Base-by-base conservation (phyloP, 2,329 filamentous ascomycete genomes). In the Colletotrichum australisinense region DNA sequence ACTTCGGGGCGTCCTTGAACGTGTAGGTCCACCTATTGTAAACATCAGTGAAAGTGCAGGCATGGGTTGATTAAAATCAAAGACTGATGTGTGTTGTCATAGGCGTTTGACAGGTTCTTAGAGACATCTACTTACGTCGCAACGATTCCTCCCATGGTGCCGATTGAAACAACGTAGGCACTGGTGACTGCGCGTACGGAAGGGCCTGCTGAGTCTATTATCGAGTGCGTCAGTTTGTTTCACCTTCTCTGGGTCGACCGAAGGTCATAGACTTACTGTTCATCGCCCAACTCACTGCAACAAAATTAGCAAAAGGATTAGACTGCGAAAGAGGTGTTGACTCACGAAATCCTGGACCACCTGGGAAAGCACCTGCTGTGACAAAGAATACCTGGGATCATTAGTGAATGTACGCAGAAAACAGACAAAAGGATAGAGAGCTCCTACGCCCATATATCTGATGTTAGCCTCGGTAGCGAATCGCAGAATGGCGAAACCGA, bases 91-190 rank as follows among this genome's bases (percentile, higher is more conserved):
- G 8, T 4, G 8, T 3, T 11, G 8, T 22, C 42, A 49, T 22
- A 22, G 7, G 19, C 19, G 4, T 9, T n/a, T 9, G 19, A 4
- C 19, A 78, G 2, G 9, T 24, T 11, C 12, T 6, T 4, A 24
- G 32, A 11, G 32, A 22, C 9, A 14, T 52, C 11, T 9, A 80
- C 83, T 80, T 80, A 89, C 79, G 88, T 89, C 38, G 89, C 87
- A 3, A 91, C 80, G 53, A 91, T 88, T 30, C 88, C 89, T 52
- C 89, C 89, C 12, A 88, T 82, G 1, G 88, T 90, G 12, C 89
- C 89, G 2, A 91, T 77, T 0, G 83, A 85, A 12, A 89, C 86
- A 49, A 91, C 86, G 74, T 88, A 91, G 4, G 84, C 89, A 26
- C 87, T 85, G 0, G 88, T 85, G 0, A 91, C 87, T 5, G 89